Evolutionary conservation across 768 basidiomycete species (phyloP), one percentile per base, ranked within the genome.

Genomic region (Ephemerocybe angulata): DNA sequence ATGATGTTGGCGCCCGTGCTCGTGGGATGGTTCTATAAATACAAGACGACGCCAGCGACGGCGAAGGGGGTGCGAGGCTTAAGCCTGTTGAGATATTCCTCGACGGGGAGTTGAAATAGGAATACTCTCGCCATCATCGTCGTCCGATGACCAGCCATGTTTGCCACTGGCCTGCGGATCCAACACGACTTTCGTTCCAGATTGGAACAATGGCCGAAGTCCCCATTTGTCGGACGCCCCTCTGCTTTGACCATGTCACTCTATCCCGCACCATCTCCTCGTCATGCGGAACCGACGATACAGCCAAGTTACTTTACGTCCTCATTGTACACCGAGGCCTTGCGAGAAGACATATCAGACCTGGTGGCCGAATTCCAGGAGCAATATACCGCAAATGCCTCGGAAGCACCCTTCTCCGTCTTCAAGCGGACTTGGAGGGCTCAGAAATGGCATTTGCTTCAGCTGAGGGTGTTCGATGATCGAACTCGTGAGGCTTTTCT

Each of bases 271-370:
- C 82, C 86, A 19, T 82, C 86, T 21, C 73, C 77, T 13, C 62
- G 70, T 47, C 80, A 86, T 13, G 87, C 89, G 11, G 81, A 84
- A 22, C 67, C 85, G 58, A 70, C 80, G 35, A 69, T 92, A 10
- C 90, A 91, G 62, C 88, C 88, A 1, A 73, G 76, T 19, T 92
- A 87, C 67, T 93, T 90, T 65, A 87, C 88, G 0, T 91, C 89
- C 3, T 88, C 87, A 0, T 63, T 86, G 22, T 93, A 85, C 67
- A 82, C 90, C 8, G 69, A 79, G 19, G 72, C 82, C 13, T 73
- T 88, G 21, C 80, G 86, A 2, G 77, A 82, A 27, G 90, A 93
- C 67, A 75, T 92, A 27, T 67, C 74, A 2, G 63, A 61, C 3
- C 77, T 93, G 22, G 67, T 85, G 3, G 62, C 71, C n/a, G 60